A percentile compares a stretch with the other conserved stretches of the same genome.
Conservation (phyloP, 169 alveolate genomes). For the Plasmodium gallinaceum region DNA sequence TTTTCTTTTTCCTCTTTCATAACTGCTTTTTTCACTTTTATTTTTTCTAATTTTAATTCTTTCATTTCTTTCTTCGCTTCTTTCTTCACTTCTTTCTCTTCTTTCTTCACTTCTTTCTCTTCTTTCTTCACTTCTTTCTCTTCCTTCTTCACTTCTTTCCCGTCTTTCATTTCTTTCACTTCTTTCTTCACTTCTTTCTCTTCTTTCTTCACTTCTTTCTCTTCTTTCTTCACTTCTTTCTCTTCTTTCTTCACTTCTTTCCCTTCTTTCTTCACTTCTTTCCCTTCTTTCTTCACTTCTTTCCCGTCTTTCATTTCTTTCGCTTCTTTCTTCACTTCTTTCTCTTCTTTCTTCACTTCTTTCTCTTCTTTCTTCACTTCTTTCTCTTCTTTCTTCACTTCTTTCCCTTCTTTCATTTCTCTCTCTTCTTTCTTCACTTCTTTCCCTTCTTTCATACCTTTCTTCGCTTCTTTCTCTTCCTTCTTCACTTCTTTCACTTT, state of each 20-base stretch:
- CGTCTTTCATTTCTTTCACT: not conserved
- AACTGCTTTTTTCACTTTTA: not conserved
- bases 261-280: not conserved
- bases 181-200: not conserved
- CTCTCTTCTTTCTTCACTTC: conserved; percentile 7
- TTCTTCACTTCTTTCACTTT: not conserved
- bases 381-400: not conserved
- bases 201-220: not conserved
- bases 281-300: not conserved
- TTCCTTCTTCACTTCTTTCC: not conserved
- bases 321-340: not conserved
- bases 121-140: not conserved
- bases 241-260: not conserved
- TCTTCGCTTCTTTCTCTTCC: not conserved
- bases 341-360: conserved; percentile 8
- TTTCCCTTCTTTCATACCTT: not conserved
- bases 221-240: not conserved
- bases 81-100: not conserved
- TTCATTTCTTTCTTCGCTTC: not conserved
- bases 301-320: not conserved
- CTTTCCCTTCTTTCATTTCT: not conserved
- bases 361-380: not conserved
- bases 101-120: not conserved
- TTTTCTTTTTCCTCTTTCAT: conserved; percentile 5
- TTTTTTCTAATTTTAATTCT: conserved; percentile 2